phyloP scores from a whole-genome alignment of 1,139 yeast genomes.

The Taphrina wiesneri region DNA sequence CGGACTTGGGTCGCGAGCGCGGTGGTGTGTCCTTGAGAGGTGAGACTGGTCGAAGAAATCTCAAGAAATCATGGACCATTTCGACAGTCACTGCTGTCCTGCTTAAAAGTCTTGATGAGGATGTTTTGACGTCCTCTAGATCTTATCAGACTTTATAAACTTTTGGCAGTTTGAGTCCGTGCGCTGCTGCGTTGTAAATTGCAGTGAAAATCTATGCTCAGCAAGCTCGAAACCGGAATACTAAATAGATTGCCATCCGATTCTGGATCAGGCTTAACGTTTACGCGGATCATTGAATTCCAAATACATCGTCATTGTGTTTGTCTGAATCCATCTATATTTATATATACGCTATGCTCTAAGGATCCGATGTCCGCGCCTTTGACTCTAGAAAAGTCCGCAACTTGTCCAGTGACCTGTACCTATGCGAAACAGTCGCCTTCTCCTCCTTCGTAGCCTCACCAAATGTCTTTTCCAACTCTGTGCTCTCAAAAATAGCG shows the following conservation, averaged over 20 bases:
- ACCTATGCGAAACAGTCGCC: constrained; percentile 84
- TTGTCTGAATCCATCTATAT: not conserved
- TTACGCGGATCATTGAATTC: not conserved
- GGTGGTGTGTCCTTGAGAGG: not conserved
- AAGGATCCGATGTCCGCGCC: not conserved
- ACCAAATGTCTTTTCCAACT: constrained; percentile 55
- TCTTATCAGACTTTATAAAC: not conserved
- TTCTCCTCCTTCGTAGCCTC: constrained; percentile 78
- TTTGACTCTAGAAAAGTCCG: constrained; percentile 55
- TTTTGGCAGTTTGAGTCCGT: not conserved
- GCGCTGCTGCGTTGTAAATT: not conserved
- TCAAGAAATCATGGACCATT: constrained; percentile 7
- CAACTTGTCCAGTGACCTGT: constrained; percentile 73
- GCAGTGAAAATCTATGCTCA: not conserved
- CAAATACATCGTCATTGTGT: not conserved
- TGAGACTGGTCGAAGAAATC: not conserved
- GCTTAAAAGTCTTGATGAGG: too few relatives aligned
- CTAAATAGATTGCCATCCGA: not conserved
- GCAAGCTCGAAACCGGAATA: not conserved
- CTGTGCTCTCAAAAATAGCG: constrained; percentile 36
- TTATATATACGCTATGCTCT: not conserved
- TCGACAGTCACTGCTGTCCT: not conserved
- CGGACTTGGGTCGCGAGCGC: not conserved
- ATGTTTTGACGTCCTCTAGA: too few relatives aligned
- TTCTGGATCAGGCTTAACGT: not conserved